Evolutionary conservation across 225 moss, liverwort and hornwort genomes (phyloP), one percentile per base, ranked within the genome.

Genomic region (Straminergon stramineum): DNA sequence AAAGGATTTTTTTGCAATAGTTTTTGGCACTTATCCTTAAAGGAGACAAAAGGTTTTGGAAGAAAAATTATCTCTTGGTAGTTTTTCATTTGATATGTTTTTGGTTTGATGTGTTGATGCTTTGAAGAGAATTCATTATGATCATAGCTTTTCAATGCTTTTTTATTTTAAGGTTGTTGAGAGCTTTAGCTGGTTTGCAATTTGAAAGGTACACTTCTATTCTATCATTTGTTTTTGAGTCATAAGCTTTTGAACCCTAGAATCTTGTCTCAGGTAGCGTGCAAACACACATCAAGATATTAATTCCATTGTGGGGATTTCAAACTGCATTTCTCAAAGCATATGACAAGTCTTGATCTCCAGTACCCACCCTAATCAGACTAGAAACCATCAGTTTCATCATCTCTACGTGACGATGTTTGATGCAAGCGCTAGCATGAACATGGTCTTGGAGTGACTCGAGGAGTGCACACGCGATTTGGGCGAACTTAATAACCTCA

Each of bases 261-360:
- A 60, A 81, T 19, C 17, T 39, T n/a, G 6, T 58, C 58, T n/a
- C 3, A 1, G 0, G 7, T 52, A 34, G 5, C 0, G 1, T 31
- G 35, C 35, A 78, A 51, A 9, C 15, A 23, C 12, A 77, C 15
- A 2, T 78, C 20, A 58, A 60, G 1, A 1, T 10, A 30, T 13
- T 41, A 41, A 19, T 41, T 60, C 19, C 13, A 30, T 41, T 19
- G 17, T 30, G n/a, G 26, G 57, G 10, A 37, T 78, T 79, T 79
- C 56, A 56, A 79, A 56, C 10, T 10, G 16, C 37, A 56, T 26
- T 57, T 57, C 16, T 17, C 10, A 57, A 79, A 79, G n/a, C 79
- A n/a, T 10, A 10, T 16, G 56, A 56, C n/a, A 79, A 56, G 56
- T 26, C 78, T 56, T 16, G 0, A 37, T 37, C 37, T 56, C 4